phyloP scores from a whole-genome alignment of 2,329 filamentous ascomycete genomes.

The Chaetomiaceae sp. region DNA sequence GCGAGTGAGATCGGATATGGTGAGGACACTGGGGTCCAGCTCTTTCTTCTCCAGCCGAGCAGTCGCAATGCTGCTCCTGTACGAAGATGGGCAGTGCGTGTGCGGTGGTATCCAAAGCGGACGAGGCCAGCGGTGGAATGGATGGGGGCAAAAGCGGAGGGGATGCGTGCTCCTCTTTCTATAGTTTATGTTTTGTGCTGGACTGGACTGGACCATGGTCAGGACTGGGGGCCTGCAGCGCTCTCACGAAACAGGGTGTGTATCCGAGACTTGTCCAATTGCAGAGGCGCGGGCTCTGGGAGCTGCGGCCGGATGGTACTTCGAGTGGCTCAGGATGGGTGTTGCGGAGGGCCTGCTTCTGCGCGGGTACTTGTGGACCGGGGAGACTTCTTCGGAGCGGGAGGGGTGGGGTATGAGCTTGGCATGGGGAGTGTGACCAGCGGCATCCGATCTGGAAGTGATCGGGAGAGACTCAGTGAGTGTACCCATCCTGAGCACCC shows the following conservation, averaged over 20 bases:
- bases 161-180: slow-evolving; percentile 21
- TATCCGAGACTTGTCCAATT: slow-evolving; percentile 21
- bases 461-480: slow-evolving; percentile 11
- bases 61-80: slow-evolving; percentile 22
- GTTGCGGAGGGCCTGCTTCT: slow-evolving; percentile 19
- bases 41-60: slow-evolving; percentile 15
- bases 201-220: slow-evolving; percentile 16
- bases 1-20: slow-evolving; percentile 4
- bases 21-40: slow-evolving; percentile 5
- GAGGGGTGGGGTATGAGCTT: slow-evolving; percentile 13
- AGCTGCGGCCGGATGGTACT: slow-evolving; percentile 20
- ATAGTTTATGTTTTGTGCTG: slow-evolving; percentile 21
- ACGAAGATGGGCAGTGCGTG: no score
- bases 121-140: slow-evolving; percentile 19
- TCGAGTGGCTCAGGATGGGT: slow-evolving; percentile 22
- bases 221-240: slow-evolving; percentile 17
- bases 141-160: slow-evolving; percentile 11
- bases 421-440: slow-evolving; percentile 21
- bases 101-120: slow-evolving; percentile 16
- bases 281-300: slow-evolving; percentile 13
- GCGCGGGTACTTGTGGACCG: slow-evolving; percentile 19
- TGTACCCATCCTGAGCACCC: slow-evolving; percentile 14
- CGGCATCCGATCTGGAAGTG: slow-evolving; percentile 21
- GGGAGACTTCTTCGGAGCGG: slow-evolving; percentile 13
- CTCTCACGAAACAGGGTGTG: slow-evolving; percentile 17